Base-by-base conservation (phyloP, 495 filamentous ascomycete species). In the Antarctomyces pellizariae region DNA sequence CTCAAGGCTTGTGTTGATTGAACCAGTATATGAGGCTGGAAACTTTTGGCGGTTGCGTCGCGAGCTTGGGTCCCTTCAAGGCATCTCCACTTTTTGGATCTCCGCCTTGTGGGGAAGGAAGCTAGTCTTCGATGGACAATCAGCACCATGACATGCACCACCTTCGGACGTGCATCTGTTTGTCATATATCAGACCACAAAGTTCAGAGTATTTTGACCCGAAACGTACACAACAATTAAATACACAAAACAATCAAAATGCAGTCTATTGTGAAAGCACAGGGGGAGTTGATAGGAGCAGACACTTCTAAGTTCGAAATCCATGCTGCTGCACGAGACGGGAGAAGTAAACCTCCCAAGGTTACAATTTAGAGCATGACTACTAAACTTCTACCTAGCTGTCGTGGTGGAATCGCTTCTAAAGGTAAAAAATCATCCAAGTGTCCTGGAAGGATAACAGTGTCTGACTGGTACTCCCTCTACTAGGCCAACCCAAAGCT, bases 241-340 rank as follows among this genome's bases (percentile, higher is more conserved):
- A n/a, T n/a, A n/a, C n/a, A n/a, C n/a, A n/a, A n/a, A n/a, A 32
- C 10, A n/a, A 38, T 36, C 33, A 31, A 38, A 21, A 36, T 36
- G 22, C 26, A 30, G n/a, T 36, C 6, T 6, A 7, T 21, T 21
- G 19, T 7, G 19, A 21, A 21, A 21, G 10, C 10, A 21, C 19
- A 7, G 10, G 7, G 19, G 10, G n/a, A 10, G 19, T 21, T 7
- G 19, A 21, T 7, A 21, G 19, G 19, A 21, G 19, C 10, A 21
- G 19, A 21, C 19, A 21, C 10, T 10, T 39, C 62, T 16, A 83
- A 76, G 44, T 89, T 67, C 44, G 74, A 76, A 28, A 69, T 93
- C 24, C 86, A 97, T 41, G 82, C 75, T 37, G 86, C 86, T 13
- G 68, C 75, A 24, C 62, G 86, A 29, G 79, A 92, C 46, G 83